Evolutionary conservation across 1,284 basidiomycete genomes (phyloP), one percentile per base, ranked within the genome.

Genomic region (Cerioporus squamosus): DNA sequence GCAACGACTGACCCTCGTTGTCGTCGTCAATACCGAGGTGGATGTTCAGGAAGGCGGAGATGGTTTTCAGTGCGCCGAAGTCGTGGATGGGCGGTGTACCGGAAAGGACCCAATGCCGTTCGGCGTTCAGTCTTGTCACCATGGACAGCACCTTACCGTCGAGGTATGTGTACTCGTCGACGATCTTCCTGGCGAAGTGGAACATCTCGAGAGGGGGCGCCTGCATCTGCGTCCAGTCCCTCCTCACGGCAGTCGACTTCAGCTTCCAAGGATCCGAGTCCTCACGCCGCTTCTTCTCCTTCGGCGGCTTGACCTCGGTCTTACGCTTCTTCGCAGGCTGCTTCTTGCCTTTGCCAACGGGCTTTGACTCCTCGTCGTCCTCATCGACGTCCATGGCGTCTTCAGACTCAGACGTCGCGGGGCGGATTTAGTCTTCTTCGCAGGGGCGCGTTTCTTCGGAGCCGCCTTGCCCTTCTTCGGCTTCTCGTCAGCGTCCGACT

Each of bases 121-220:
- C 87, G 0, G 93, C 90, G 23, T 87, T 84, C 23, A 97, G 74
- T 40, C 83, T 85, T 3, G 93, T 93, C 29, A 97, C 82, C 66
- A 95, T 83, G 1, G 92, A 81, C 55, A 93, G 88, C 8, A 88
- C 81, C 66, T 91, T 88, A 53, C 91, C 93, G 38, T 91, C 87
- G 15, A 97, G 81, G 71, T 98, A 98, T 1, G 95, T 97, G 74
- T 97, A 98, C 73, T 98, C 95, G 75, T 98, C 96, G 46, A 97
- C 88, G 51, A 97, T 90, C 48, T 93, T 85, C 2, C 95, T 89
- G 7, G 91, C 81, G 72, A 93, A 97, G 73, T 94, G 84, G 82
- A 98, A 97, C 82, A 95, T 91, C 74, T 97, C 94, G 51, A 97
- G 76, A 14, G 94, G 89, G 0, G 95, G 94, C 0, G 86, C 83